Evolutionary conservation across 805 yeast genomes (phyloP).

Genomic region (Metschnikowia lachancei): DNA sequence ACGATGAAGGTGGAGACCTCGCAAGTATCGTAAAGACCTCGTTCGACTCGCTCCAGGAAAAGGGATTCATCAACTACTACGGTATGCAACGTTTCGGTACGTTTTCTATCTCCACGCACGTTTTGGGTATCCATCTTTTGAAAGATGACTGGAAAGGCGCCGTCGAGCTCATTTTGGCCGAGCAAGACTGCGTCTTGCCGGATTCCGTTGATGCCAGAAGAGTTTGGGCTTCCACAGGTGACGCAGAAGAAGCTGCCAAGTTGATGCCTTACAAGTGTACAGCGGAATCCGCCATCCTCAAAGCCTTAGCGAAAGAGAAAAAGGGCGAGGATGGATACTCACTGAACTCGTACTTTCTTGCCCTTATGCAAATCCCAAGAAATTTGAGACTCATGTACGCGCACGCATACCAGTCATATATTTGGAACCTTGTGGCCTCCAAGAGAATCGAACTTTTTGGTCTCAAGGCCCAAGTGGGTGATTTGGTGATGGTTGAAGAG

Average conservation of each 20-base stretch:
- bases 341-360: conserved; percentile 63
- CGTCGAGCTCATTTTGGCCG: conserved; percentile 73
- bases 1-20: conserved; percentile 28
- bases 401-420: conserved; percentile 94
- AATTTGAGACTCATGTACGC: conserved; percentile 92
- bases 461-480: conserved; percentile 69
- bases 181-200: conserved; percentile 80
- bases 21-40: conserved; percentile 50
- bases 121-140: conserved; percentile 70
- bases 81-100: conserved; percentile 99
- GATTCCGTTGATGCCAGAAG: conserved; percentile 80
- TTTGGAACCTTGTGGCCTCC: conserved; percentile 89
- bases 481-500: conserved; percentile 55
- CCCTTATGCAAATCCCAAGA: conserved; percentile 86
- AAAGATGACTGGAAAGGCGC: conserved; percentile 77
- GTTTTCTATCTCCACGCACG: conserved; percentile 87
- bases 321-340: conserved; percentile 45
- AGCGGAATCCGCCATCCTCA: conserved; percentile 77
- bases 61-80: conserved; percentile 89
- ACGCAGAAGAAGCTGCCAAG: conserved; percentile 62
- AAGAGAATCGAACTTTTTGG: conserved; percentile 73
- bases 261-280: conserved; percentile 84
- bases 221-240: conserved; percentile 71
- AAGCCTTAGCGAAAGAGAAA: conserved; percentile 52
- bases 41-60: conserved; percentile 53